Evolutionary conservation across 805 yeast species (phyloP), one percentile per base, ranked within the genome.

Genomic region (Starmerella bombicola): DNA sequence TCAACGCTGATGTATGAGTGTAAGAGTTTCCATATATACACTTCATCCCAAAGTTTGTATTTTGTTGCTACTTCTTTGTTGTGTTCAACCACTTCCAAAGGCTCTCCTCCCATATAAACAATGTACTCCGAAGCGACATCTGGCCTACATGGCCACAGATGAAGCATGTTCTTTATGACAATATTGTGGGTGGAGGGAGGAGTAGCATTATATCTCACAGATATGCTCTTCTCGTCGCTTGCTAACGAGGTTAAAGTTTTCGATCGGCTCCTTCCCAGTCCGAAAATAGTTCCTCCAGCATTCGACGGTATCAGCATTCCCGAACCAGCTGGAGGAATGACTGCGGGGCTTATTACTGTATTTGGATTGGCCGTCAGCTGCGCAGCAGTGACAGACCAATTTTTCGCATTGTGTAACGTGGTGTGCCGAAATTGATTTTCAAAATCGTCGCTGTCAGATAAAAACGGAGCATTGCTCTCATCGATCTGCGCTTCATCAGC

Each of bases 71-170:
- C 78, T 18, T 63, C 61, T 1, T 84, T 74, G 55, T 88, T 86
- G 55, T 79, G 73, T 8, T 64, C 56, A 0, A 93, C 84, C 42
- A 83, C 58, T 24, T 66, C 68, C 37, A 72, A 77, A 0, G 91
- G 80, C 0, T 37, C 40, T 10, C 68, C 65, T 6, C 55, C 42
- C 1, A 68, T 58, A 5, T 57, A 61, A 20, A 45, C 25, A 30
- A 57, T 58, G 44, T 70, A 70, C 16, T 63, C 62, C 15, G 50
- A 49, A 1, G 70, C 63, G 41, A 79, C 79, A 57, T 71, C 72
- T 42, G 76, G 68, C 47, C 79, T 75, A 15, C 85, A 78, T 0
- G 95, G 94, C 26, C 84, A 70, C 36, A 86, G 61, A 54, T 76
- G 69, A 17, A 71, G 63, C 56, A 79, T 78, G 54, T 84, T 36